Evolutionary conservation across 2,329 filamentous ascomycete species (phyloP).

Genomic region (Aureobasidium sp.): DNA sequence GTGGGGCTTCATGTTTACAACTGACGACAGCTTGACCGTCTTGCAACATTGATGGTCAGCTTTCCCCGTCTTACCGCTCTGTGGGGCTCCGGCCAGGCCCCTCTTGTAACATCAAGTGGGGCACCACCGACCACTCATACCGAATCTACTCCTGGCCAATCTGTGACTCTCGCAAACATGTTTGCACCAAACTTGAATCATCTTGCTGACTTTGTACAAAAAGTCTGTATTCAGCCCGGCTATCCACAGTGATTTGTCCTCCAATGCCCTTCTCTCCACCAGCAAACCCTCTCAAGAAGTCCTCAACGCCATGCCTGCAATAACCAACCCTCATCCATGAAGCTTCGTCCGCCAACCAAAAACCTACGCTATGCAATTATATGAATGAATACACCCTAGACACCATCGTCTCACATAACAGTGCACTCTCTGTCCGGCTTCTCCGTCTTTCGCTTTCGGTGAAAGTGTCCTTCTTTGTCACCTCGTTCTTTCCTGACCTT

Average conservation of each 20-base stretch:
- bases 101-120: conserved; percentile 2
- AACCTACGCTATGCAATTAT: conserved; percentile 5
- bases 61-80: not conserved
- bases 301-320: not conserved
- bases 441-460: conserved; percentile 13
- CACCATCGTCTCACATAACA: conserved; percentile 11
- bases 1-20: not conserved
- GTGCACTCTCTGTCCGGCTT: conserved; percentile 15
- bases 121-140: not conserved
- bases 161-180: not conserved
- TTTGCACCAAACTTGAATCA: not conserved
- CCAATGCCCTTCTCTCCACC: not conserved
- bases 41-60: not conserved
- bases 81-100: not conserved
- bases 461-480: conserved; percentile 10
- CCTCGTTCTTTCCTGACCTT: conserved; percentile 7
- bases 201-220: not conserved
- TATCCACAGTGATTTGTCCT: not conserved
- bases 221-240: not conserved
- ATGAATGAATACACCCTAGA: not conserved
- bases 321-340: not conserved
- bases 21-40: not conserved
- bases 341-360: not conserved
- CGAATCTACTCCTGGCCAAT: too few relatives aligned
- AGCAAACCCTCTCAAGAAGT: not conserved